Conservation (phyloP, 2,329 filamentous ascomycete genomes). For the Graphium sp. region DNA sequence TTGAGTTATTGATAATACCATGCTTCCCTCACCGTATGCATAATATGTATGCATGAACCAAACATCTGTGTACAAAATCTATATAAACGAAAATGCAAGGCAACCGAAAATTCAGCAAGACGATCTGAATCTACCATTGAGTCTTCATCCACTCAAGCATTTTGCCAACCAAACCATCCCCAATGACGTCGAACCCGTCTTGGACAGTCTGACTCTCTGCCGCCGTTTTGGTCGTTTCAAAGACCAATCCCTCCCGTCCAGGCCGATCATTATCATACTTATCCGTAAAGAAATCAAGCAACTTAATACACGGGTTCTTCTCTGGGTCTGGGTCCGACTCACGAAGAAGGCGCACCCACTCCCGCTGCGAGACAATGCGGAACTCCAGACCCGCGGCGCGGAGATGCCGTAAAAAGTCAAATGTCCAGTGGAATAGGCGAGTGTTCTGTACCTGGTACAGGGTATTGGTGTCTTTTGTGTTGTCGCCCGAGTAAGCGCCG, state of each 20-base stretch:
- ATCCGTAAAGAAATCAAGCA: slow-evolving; percentile 30
- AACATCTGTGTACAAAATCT: no score
- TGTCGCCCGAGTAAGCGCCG: slow-evolving; percentile 2
- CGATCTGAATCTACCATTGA: no score
- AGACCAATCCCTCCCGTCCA: slow-evolving; percentile 17
- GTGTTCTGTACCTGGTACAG: slow-evolving; percentile 38
- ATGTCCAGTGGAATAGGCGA: slow-evolving; percentile 27
- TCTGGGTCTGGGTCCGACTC: slow-evolving; percentile 26
- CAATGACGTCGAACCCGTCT: no score
- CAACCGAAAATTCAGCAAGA: no score
- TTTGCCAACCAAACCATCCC: no score
- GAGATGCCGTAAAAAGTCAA: slow-evolving; percentile 21
- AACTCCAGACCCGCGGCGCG: slow-evolving; percentile 27
- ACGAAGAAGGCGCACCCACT: slow-evolving; percentile 26
- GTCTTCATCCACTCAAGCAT: no score
- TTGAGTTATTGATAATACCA: no score
- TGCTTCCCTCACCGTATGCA: no score
- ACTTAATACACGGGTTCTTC: slow-evolving; percentile 31
- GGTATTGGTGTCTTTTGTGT: slow-evolving; percentile 8
- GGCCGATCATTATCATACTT: slow-evolving; percentile 30
- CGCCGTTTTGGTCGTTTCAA: slow-evolving; percentile 19
- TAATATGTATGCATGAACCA: no score
- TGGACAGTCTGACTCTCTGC: no score
- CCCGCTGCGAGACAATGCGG: slow-evolving; percentile 16
- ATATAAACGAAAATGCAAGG: no score